phyloP scores from a whole-genome alignment of 805 yeast species.

The Suhomyces pyralidae region DNA sequence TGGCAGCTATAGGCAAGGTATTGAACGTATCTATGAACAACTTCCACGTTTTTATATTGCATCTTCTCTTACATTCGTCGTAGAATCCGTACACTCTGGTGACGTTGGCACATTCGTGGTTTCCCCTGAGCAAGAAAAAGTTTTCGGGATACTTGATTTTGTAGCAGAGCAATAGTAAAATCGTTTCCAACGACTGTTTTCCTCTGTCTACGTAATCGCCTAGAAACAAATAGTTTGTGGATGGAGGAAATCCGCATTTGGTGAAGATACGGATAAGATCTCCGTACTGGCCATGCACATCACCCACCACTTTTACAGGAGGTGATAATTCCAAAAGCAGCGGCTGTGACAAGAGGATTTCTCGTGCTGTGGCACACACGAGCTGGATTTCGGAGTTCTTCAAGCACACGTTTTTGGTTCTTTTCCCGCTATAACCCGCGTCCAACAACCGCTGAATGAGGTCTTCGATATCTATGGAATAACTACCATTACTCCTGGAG shows the following conservation, averaged over 20 bases:
- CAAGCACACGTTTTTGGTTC: constrained; percentile 84
- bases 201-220: constrained; percentile 99
- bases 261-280: constrained; percentile 89
- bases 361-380: constrained; percentile 84
- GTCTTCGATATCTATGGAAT: constrained; percentile 66
- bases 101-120: constrained; percentile 96
- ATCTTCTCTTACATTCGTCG: constrained; percentile 95
- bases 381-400: constrained; percentile 86
- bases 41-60: constrained; percentile 92
- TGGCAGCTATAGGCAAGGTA: constrained; percentile 91
- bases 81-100: constrained; percentile 96
- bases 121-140: constrained; percentile 88
- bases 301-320: constrained; percentile 86
- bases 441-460: constrained; percentile 86
- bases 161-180: constrained; percentile 80
- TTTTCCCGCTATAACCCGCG: constrained; percentile 93
- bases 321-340: constrained; percentile 81
- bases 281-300: constrained; percentile 94
- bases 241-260: constrained; percentile 96
- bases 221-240: constrained; percentile 83
- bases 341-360: constrained; percentile 87
- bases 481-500: neutral
- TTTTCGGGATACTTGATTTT: constrained; percentile 96
- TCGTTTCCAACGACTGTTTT: constrained; percentile 92
- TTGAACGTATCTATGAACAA: constrained; percentile 91